Evolutionary conservation across 805 yeast species (phyloP).

Genomic region (Cyberlindnera meyerae): DNA sequence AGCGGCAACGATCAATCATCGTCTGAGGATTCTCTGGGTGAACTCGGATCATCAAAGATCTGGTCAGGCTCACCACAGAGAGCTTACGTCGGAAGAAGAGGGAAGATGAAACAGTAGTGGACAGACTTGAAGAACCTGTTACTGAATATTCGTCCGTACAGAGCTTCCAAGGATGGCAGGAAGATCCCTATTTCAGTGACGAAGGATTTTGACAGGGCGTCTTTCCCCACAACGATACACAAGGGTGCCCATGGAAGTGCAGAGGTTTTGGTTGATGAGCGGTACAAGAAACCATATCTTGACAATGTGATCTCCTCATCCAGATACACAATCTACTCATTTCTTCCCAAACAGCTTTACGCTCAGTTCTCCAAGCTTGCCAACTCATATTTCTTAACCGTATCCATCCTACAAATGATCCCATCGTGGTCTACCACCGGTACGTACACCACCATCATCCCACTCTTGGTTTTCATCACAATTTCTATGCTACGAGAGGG

Average conservation of each 20-base stretch:
- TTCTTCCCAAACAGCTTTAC: slow-evolving; percentile 79
- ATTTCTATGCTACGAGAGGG: slow-evolving; percentile 92
- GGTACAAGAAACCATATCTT: slow-evolving; percentile 56
- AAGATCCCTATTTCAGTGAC: slow-evolving; percentile 60
- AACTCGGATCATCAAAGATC: slow-evolving; percentile 20
- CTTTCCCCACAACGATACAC: slow-evolving; percentile 25
- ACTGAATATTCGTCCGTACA: slow-evolving; percentile 41
- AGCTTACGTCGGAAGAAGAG: slow-evolving; percentile 23
- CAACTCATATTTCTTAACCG: slow-evolving; percentile 81
- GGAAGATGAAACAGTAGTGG: slow-evolving; percentile 16
- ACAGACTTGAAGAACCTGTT: slow-evolving; percentile 31
- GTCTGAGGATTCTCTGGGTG: slow-evolving; percentile 16
- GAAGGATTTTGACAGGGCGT: slow-evolving; percentile 29
- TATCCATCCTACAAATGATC: slow-evolving; percentile 90
- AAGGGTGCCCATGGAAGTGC: slow-evolving; percentile 7
- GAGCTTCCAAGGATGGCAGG: slow-evolving; percentile 66
- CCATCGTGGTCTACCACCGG: slow-evolving; percentile 99
- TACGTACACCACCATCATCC: slow-evolving; percentile 87
- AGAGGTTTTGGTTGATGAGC: slow-evolving; percentile 56
- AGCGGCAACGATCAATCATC: slow-evolving; percentile 3
- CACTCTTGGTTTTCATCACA: slow-evolving; percentile 77
- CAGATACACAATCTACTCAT: slow-evolving; percentile 73
- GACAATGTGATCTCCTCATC: slow-evolving; percentile 79
- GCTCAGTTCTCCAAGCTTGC: slow-evolving; percentile 94
- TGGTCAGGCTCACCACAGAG: slow-evolving; percentile 7